Base-by-base conservation (phyloP, 106 monocot species). In the Acanthochlamys bracteata region DNA sequence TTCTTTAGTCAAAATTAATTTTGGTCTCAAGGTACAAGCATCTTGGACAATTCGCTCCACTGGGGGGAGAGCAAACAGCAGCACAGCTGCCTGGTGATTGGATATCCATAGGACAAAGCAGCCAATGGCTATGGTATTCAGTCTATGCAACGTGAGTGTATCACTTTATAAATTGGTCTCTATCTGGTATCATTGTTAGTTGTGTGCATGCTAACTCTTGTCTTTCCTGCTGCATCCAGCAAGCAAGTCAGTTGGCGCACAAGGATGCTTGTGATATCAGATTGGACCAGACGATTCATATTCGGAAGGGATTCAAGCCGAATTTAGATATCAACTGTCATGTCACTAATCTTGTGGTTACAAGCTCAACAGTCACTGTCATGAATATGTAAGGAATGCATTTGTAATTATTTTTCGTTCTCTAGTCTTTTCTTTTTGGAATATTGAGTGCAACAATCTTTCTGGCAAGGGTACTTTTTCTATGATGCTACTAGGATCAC, bases 1-100 rank as follows among this genome's bases (percentile, higher is more conserved):
- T 20, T 20, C 55, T 55, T 55, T 55, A 55, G 4, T 13, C 0
- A 10, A 55, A 20, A 4, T 55, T 72, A 39, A 7, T 46, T 21
- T 57, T 63, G 22, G 1, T 66, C 55, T 33, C 3, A 57, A 94
- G 93, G 77, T 94, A 94, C 54, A 83, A 79, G 72, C 93, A 94
- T 76, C 47, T 94, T 0, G 93, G 93, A 26, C 89, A 89, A 71
- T 94, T 94, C 72, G 89, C 93, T 67, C 93, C 93, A 51, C 60
- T 89, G 59, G 93, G 93, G 52, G 93, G 89, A 41, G 93, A 94
- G 60, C 89, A 94, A 75, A 78, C 93, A n/a, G 93, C 93, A 49
- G 93, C 93, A 46, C 77, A 94, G 63, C 74, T 93, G 7, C 93
- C 93, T 12, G 89, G 89, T 39, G 93, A 94, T 74, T 89, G 89